A percentile compares a stretch with the other conserved stretches of the same genome.
Evolutionary conservation across 176 grass and related monocot species (phyloP).

Genomic region (Avena insularis): DNA sequence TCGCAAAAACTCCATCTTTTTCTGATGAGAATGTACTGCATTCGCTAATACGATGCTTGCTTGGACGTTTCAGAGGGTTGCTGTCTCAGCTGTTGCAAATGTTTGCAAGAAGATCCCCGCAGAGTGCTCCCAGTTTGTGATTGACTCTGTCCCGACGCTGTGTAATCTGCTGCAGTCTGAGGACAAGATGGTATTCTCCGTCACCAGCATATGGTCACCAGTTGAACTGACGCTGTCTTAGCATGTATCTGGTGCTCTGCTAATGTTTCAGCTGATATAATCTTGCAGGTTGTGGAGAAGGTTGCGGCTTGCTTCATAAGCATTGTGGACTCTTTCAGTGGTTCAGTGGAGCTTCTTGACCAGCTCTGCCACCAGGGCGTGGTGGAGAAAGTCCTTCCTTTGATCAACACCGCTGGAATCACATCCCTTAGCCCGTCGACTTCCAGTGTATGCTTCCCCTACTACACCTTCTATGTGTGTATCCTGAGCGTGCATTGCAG

Average conservation of each 20-base stretch:
- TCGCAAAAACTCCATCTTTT: background rate
- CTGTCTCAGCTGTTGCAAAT: slow-evolving; percentile 74
- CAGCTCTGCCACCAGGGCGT: slow-evolving; percentile 73
- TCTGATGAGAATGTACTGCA: no score
- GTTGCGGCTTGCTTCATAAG: slow-evolving; percentile 77
- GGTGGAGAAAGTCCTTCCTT: slow-evolving; percentile 65
- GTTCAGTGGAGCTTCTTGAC: slow-evolving; percentile 75
- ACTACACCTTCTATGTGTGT: background rate
- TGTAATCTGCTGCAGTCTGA: slow-evolving; percentile 84
- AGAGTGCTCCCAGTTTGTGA: slow-evolving; percentile 70
- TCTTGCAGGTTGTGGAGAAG: slow-evolving; percentile 76
- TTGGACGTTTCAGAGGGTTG: slow-evolving; percentile 70
- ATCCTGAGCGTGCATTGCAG: slow-evolving; percentile 15
- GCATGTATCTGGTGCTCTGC: slow-evolving; percentile 20
- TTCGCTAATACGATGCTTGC: slow-evolving; percentile 33
- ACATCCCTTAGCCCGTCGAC: slow-evolving; percentile 62
- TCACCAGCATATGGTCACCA: background rate
- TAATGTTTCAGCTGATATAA: slow-evolving; percentile 30
- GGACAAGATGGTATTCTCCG: slow-evolving; percentile 65
- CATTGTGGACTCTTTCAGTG: slow-evolving; percentile 70
- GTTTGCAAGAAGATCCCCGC: slow-evolving; percentile 71
- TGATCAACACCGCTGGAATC: slow-evolving; percentile 65
- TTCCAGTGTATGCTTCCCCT: slow-evolving; percentile 66
- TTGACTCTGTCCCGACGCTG: slow-evolving; percentile 69
- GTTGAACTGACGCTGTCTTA: slow-evolving; percentile 4